These are phyloP conservation scores for Scytalidium lignicola DNA, from an alignment of 2,329 filamentous ascomycete species.

Conservation along the genomic window DNA sequence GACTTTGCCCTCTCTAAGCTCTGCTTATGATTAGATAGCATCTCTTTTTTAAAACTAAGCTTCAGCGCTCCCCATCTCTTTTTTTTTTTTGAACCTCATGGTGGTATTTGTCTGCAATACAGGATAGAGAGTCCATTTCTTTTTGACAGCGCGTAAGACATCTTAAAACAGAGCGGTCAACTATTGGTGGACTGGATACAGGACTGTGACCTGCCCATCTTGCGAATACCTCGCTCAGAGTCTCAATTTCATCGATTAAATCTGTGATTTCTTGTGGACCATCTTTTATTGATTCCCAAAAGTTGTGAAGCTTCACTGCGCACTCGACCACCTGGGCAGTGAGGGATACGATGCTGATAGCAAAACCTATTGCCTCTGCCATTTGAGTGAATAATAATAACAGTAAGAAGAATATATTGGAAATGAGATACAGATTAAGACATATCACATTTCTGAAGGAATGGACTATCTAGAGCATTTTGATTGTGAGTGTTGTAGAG, in stretches of 20 bases:
- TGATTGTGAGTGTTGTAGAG: too few species aligned
- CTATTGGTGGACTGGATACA: neutral
- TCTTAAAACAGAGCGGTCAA: neutral
- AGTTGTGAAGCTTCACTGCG: slow-evolving; percentile 7
- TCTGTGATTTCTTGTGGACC: slow-evolving; percentile 8
- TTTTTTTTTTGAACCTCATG: slow-evolving; percentile 1
- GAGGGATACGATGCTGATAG: slow-evolving; percentile 6
- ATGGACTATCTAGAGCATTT: too few species aligned
- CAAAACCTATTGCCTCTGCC: too few species aligned
- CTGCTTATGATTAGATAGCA: slow-evolving; percentile 4
- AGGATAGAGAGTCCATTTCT: neutral
- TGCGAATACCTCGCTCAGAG: slow-evolving; percentile 2
- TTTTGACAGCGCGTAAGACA: slow-evolving; percentile 3
- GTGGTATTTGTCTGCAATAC: neutral
- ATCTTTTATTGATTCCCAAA: slow-evolving; percentile 8
- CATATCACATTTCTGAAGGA: too few species aligned
- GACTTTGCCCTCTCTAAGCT: slow-evolving; percentile 3
- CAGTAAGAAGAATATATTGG: too few species aligned
- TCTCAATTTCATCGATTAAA: slow-evolving; percentile 8
- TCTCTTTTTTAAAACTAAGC: slow-evolving; percentile 5
- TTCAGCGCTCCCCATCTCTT: slow-evolving; percentile 5
- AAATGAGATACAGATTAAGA: too few species aligned
- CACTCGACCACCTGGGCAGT: slow-evolving; percentile 6
- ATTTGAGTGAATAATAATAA: too few species aligned
- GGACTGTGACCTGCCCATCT: neutral